A percentile compares a stretch with the other conserved stretches of the same genome.
These are phyloP conservation scores for Porodaedalea pini DNA, from an alignment of 1,284 basidiomycete genomes.

Conservation along the genomic window DNA sequence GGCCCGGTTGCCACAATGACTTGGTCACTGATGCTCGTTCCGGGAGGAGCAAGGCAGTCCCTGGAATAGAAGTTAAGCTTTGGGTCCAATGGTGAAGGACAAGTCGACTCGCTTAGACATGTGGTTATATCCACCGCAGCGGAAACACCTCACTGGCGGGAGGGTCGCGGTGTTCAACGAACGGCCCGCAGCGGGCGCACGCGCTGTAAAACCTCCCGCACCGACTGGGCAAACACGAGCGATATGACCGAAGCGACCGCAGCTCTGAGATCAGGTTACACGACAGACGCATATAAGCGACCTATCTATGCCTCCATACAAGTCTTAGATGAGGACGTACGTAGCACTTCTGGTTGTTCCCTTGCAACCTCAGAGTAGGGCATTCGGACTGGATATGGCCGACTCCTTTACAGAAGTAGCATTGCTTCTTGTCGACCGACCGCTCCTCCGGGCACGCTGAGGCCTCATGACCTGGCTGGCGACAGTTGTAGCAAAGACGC, in stretches of 20 bases:
- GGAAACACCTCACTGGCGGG: conserved; percentile 78
- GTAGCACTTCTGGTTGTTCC: conserved; percentile 77
- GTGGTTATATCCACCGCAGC: conserved; percentile 79
- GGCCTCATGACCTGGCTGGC: conserved; percentile 86
- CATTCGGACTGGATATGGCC: conserved; percentile 82
- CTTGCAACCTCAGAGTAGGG: conserved; percentile 71
- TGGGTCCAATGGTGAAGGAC: background rate
- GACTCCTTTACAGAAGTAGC: conserved; percentile 76
- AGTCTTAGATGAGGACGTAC: conserved; percentile 41
- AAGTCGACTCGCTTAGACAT: conserved; percentile 57
- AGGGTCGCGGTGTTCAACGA: conserved; percentile 67
- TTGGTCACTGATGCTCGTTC: conserved; percentile 45
- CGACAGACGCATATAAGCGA: background rate
- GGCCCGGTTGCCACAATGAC: conserved; percentile 37
- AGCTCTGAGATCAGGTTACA: conserved; percentile 47
- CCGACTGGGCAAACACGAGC: conserved; percentile 68
- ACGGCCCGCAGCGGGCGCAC: conserved; percentile 68
- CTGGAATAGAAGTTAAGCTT: conserved; percentile 26
- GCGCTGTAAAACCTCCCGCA: conserved; percentile 49
- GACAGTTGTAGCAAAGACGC: conserved; percentile 90
- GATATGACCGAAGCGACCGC: conserved; percentile 77
- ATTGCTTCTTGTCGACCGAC: conserved; percentile 72
- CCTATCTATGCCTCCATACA: background rate
- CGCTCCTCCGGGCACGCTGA: conserved; percentile 83
- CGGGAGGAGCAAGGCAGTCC: conserved; percentile 75